Conservation (phyloP, 306 rosid genomes). For the Pterocarpus santalinus region DNA sequence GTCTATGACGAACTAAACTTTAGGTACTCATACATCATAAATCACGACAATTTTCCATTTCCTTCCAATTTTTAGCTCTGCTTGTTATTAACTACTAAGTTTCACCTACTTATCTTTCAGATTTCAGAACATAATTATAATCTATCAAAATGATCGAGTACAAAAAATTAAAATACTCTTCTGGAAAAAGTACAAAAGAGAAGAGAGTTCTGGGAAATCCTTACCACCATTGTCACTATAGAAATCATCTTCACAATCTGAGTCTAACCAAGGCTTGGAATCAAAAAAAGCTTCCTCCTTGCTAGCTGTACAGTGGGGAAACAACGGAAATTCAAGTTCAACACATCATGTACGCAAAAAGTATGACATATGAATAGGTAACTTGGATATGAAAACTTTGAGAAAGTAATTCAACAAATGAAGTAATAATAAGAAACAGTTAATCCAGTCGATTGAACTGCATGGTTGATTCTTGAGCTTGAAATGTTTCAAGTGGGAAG, state of each 20-base stretch:
- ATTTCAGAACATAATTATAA: not conserved
- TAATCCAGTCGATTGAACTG: not conserved
- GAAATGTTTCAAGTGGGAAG: slow-evolving; percentile 3
- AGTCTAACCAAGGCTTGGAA: slow-evolving; percentile 84
- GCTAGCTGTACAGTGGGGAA: slow-evolving; percentile 62
- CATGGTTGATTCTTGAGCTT: not conserved
- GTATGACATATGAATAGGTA: not conserved
- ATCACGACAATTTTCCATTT: not conserved
- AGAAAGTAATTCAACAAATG: slow-evolving; percentile 12
- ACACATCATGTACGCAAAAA: slow-evolving; percentile 1
- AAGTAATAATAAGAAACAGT: slow-evolving; percentile 4
- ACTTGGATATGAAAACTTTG: slow-evolving; percentile 7
- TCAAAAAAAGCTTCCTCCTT: slow-evolving; percentile 92
- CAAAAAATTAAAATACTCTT: slow-evolving; percentile 2
- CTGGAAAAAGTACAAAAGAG: slow-evolving; percentile 22
- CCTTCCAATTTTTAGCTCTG: not conserved
- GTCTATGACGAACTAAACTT: slow-evolving; percentile 9
- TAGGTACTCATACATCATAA: not conserved
- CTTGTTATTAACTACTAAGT: not conserved
- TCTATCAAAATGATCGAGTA: not conserved
- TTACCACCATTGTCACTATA: slow-evolving; percentile 96
- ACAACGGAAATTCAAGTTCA: not conserved
- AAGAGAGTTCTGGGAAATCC: slow-evolving; percentile 40
- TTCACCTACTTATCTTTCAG: not conserved
- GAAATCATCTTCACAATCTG: slow-evolving; percentile 94